These are phyloP conservation scores for Xenosphaeropsis pyriputrescens DNA, from an alignment of 2,329 filamentous ascomycete species.

Conservation along the genomic window DNA sequence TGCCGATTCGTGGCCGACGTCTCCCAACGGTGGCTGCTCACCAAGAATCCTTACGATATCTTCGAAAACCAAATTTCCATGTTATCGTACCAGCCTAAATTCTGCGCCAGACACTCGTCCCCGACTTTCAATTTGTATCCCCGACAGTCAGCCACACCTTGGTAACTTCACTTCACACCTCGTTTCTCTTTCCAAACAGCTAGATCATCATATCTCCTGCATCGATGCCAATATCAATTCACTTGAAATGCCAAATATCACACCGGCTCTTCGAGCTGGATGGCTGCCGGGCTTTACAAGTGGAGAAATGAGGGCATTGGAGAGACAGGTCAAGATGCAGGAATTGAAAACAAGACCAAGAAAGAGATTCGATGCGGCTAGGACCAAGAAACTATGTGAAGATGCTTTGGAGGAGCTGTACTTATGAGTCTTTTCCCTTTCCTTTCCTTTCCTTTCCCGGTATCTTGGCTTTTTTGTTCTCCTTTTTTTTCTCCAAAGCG, in stretches of 20 bases:
- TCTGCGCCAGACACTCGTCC: constrained; percentile 2
- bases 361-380: constrained; percentile 10
- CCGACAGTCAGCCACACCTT: constrained; percentile 1
- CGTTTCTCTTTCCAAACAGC: background rate
- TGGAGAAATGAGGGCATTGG: constrained; percentile 1
- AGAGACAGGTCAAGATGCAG: constrained; percentile 5
- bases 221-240: background rate
- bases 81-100: constrained; percentile 5
- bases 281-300: background rate
- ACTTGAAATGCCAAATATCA: background rate
- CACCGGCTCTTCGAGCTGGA: background rate
- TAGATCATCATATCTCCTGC: background rate
- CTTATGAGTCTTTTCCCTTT: too few species aligned
- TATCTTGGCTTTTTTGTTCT: too few species aligned
- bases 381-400: constrained; percentile 13
- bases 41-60: background rate
- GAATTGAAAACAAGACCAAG: constrained; percentile 7
- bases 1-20: background rate
- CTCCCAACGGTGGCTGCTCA: background rate
- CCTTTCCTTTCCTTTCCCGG: too few species aligned
- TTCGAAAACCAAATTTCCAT: constrained; percentile 6
- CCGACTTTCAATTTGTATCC: background rate
- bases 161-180: constrained; percentile 9
- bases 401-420: constrained; percentile 9
- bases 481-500: too few species aligned